Percentiles rank a stretch among this genome's conserved stretches.
These are phyloP conservation scores for Mortierella antarctica DNA, from an alignment of 192 early-diverging fungal species.

Conservation along the genomic window DNA sequence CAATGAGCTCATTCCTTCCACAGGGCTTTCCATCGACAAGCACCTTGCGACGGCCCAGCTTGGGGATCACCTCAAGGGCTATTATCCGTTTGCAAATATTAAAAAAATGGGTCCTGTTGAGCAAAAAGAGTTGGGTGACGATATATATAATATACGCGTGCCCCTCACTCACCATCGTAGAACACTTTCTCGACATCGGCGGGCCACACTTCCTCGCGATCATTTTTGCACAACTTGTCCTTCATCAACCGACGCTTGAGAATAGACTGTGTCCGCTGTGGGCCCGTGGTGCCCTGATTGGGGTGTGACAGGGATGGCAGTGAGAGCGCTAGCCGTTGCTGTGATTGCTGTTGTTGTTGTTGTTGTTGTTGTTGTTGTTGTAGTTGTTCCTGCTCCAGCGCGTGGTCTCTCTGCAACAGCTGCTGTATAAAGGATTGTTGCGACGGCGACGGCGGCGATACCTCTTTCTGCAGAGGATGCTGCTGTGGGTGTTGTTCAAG, in stretches of 20 bases:
- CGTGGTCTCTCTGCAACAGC: background rate
- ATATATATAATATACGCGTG: no score
- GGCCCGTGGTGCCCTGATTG: constrained; percentile 6
- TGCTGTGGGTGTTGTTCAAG: background rate
- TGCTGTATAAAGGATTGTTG: no score
- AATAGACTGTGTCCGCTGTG: constrained; percentile 13
- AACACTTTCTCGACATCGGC: constrained; percentile 71
- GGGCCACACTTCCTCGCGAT: constrained; percentile 62
- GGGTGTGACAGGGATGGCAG: background rate
- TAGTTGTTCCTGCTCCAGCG: background rate
- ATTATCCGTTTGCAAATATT: background rate
- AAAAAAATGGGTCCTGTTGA: background rate
- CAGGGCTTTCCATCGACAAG: constrained; percentile 66
- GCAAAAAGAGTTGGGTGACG: background rate
- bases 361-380: constrained; percentile 21
- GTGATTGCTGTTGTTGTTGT: constrained; percentile 9
- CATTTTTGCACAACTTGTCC: constrained; percentile 38
- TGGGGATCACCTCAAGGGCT: constrained; percentile 66
- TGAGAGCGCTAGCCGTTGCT: background rate
- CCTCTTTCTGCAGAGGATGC: background rate
- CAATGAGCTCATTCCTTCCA: constrained; percentile 80
- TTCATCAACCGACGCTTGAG: constrained; percentile 36
- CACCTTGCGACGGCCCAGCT: constrained; percentile 63
- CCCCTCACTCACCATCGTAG: constrained; percentile 61
- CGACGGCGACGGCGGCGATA: no score